Evolutionary conservation across 805 yeast genomes (phyloP).

Genomic region (Cyberlindnera amylophila): DNA sequence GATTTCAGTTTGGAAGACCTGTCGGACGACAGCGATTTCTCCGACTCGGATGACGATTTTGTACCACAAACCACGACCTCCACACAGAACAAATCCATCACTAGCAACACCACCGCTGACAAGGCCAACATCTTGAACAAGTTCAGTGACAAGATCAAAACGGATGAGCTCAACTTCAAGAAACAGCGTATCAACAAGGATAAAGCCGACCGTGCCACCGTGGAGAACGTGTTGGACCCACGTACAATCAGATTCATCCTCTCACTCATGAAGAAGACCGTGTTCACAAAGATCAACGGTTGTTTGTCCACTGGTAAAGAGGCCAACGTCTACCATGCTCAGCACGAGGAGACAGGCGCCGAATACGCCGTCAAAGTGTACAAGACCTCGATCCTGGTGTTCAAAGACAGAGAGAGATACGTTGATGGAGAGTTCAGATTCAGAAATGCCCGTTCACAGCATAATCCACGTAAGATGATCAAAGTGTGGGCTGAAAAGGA

Average conservation of each 20-base stretch:
- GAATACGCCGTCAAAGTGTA: conserved; percentile 90
- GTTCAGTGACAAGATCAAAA: conserved; percentile 60
- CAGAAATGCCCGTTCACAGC: conserved; percentile 77
- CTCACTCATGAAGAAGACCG: conserved; percentile 78
- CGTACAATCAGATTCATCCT: conserved; percentile 81
- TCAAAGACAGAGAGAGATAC: conserved; percentile 92
- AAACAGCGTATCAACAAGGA: conserved; percentile 66
- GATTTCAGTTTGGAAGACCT: conserved; percentile 1
- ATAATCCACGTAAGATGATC: conserved; percentile 96
- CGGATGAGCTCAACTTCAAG: conserved; percentile 52
- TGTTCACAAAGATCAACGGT: conserved; percentile 83
- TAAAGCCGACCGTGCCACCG: conserved; percentile 92
- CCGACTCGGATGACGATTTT: conserved; percentile 7
- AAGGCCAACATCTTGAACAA: conserved; percentile 53
- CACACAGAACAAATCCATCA: not conserved
- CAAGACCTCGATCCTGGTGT: conserved; percentile 94
- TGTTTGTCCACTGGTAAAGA: conserved; percentile 97
- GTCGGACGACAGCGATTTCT: conserved; percentile 3
- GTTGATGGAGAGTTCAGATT: conserved; percentile 96
- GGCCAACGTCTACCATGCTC: conserved; percentile 94
- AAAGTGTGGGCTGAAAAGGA: conserved; percentile 99
- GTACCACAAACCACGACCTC: not conserved
- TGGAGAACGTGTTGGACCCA: conserved; percentile 94
- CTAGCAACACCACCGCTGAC: conserved; percentile 25
- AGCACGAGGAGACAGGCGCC: conserved; percentile 36